Evolutionary conservation across 1,284 basidiomycete genomes (phyloP).

Genomic region (Papiliotrema terrestris): DNA sequence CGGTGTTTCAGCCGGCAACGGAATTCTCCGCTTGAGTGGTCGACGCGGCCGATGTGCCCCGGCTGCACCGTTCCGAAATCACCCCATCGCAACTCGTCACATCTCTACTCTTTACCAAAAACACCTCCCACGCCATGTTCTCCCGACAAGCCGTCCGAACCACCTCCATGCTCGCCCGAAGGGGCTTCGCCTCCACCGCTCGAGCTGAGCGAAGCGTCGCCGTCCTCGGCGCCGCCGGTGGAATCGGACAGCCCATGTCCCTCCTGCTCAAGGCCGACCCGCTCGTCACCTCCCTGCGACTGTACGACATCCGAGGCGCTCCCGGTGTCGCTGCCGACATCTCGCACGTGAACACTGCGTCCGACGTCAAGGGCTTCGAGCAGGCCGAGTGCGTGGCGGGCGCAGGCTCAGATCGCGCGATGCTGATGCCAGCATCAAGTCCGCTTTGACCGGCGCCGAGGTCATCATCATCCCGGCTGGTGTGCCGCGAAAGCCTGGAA

Average conservation of each 20-base stretch:
- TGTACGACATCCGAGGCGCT: conserved; percentile 96
- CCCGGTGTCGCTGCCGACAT: conserved; percentile 95
- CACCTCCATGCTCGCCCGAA: conserved; percentile 31
- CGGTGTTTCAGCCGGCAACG: neutral
- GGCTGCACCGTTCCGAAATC: neutral
- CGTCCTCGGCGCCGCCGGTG: conserved; percentile 52
- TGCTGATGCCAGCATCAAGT: conserved; percentile 62
- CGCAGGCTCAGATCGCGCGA: neutral
- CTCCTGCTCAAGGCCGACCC: conserved; percentile 84
- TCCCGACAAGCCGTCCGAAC: conserved; percentile 24
- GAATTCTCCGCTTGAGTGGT: neutral
- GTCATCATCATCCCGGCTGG: conserved; percentile 96
- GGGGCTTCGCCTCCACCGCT: conserved; percentile 47
- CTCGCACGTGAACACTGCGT: conserved; percentile 68
- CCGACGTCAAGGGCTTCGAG: conserved; percentile 61
- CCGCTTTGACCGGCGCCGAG: conserved; percentile 78
- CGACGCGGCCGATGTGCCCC: neutral
- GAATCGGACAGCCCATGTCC: conserved; percentile 86
- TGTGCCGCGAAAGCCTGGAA: conserved; percentile 91
- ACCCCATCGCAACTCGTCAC: neutral
- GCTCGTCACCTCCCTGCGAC: conserved; percentile 73
- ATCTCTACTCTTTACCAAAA: conserved; percentile 3
- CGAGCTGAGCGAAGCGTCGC: conserved; percentile 45
- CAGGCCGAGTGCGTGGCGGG: conserved; percentile 43
- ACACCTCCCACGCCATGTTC: conserved; percentile 29